Evolutionary conservation across 768 basidiomycete genomes (phyloP).

Genomic region (Boletus subparvulus): DNA sequence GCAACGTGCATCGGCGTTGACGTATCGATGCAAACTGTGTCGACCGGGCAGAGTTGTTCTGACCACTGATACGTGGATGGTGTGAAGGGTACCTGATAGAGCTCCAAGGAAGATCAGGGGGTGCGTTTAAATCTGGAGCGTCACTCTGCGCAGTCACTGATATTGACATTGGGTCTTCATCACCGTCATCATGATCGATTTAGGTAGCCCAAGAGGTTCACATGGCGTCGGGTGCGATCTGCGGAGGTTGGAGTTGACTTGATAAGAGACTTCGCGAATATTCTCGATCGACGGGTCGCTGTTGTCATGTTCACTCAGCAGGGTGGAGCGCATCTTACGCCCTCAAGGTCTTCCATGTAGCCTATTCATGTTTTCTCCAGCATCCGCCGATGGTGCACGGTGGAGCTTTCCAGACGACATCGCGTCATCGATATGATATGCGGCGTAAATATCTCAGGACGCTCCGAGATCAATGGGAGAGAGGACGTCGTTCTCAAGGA

Average conservation of each 20-base stretch:
- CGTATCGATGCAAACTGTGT: neutral
- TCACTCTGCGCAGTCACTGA: neutral
- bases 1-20: neutral
- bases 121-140: neutral
- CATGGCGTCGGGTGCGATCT: neutral
- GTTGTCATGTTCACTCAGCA: neutral
- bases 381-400: neutral
- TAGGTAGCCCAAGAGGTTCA: conserved; percentile 1
- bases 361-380: neutral
- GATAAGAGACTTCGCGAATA: conserved; percentile 3
- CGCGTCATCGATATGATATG: neutral
- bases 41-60: neutral
- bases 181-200: neutral
- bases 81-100: neutral
- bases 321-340: neutral
- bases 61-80: neutral
- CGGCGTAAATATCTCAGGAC: neutral
- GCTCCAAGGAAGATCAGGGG: neutral
- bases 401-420: conserved; percentile 6
- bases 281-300: neutral
- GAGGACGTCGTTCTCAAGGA: neutral
- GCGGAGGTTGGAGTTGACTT: neutral
- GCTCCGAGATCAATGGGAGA: neutral
- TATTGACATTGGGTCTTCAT: neutral
- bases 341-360: neutral